These are phyloP conservation scores for Colletotrichum aenigma DNA, from an alignment of 2,329 filamentous ascomycete species.

Conservation along the genomic window DNA sequence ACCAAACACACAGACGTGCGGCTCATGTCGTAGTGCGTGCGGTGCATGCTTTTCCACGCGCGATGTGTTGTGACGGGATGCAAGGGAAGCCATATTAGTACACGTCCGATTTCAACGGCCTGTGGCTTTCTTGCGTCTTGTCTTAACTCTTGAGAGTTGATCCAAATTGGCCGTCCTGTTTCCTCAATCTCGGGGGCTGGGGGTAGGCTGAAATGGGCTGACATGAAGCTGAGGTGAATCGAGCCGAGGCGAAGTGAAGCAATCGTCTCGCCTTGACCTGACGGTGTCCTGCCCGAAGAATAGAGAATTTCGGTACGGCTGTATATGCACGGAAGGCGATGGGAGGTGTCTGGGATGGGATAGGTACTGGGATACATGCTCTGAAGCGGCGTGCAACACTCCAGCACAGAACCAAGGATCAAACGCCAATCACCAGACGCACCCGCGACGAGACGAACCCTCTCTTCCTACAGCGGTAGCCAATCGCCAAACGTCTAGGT, in stretches of 20 bases:
- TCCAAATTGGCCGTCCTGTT: neutral
- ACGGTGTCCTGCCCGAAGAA: neutral
- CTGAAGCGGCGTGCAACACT: neutral
- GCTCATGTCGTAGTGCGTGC: neutral
- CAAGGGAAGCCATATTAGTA: neutral
- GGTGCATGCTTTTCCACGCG: neutral
- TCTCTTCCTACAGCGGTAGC: neutral
- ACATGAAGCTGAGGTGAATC: neutral
- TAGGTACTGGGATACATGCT: neutral
- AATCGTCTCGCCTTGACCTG: neutral
- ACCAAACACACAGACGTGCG: neutral
- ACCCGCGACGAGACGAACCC: conserved; percentile 16
- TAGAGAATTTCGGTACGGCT: neutral
- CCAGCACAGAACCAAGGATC: neutral
- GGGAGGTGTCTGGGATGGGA: neutral
- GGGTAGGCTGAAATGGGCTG: neutral
- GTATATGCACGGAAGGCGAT: neutral
- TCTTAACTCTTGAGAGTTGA: neutral
- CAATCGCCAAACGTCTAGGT: neutral
- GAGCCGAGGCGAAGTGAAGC: neutral
- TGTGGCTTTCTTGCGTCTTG: neutral
- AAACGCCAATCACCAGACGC: conserved; percentile 8
- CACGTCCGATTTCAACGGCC: neutral
- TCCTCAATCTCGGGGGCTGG: neutral
- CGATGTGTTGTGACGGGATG: neutral